Evolutionary conservation across 139 green algal species (phyloP).

Genomic region (Coccomyxa sp.): DNA sequence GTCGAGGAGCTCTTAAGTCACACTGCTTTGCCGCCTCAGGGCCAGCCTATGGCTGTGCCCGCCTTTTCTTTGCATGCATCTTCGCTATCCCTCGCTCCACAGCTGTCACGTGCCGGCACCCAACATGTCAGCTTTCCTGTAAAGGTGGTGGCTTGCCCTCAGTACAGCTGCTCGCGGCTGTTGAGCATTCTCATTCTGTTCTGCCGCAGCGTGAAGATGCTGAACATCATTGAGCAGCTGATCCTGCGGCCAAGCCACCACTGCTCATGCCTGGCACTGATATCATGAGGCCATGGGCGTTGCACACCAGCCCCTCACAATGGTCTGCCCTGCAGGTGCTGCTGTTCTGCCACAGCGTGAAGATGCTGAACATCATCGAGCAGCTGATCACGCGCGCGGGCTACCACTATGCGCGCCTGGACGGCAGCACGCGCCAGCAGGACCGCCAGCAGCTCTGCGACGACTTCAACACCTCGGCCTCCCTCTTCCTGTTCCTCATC

Average conservation of each 20-base stretch:
- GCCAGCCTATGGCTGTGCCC: too few relatives aligned
- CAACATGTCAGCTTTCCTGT: too few relatives aligned
- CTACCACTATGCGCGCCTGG: slow-evolving; percentile 41
- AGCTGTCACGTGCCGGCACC: too few relatives aligned
- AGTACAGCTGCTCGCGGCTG: too few relatives aligned
- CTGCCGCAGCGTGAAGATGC: slow-evolving; percentile 48
- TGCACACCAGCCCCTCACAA: too few relatives aligned
- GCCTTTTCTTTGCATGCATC: too few relatives aligned
- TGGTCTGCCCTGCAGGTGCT: slow-evolving; percentile 58
- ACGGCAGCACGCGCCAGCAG: slow-evolving; percentile 35
- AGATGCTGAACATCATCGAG: slow-evolving; percentile 61
- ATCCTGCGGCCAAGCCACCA: slow-evolving; percentile 30
- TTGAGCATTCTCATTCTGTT: too few relatives aligned
- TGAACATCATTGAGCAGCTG: slow-evolving; percentile 51
- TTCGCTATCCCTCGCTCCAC: too few relatives aligned
- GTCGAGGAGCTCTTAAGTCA: too few relatives aligned
- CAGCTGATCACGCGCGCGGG: slow-evolving; percentile 25
- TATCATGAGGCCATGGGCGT: too few relatives aligned
- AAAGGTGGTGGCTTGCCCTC: too few relatives aligned
- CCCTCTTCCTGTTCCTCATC: slow-evolving; percentile 56
- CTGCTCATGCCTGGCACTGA: slow-evolving; percentile 35
- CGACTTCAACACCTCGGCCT: slow-evolving; percentile 54
- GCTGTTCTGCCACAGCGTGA: slow-evolving; percentile 57
- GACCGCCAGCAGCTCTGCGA: slow-evolving; percentile 51
- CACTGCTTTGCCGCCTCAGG: too few relatives aligned